Base-by-base conservation (phyloP, 305 asterid species). In the Fraxinus latifolia region DNA sequence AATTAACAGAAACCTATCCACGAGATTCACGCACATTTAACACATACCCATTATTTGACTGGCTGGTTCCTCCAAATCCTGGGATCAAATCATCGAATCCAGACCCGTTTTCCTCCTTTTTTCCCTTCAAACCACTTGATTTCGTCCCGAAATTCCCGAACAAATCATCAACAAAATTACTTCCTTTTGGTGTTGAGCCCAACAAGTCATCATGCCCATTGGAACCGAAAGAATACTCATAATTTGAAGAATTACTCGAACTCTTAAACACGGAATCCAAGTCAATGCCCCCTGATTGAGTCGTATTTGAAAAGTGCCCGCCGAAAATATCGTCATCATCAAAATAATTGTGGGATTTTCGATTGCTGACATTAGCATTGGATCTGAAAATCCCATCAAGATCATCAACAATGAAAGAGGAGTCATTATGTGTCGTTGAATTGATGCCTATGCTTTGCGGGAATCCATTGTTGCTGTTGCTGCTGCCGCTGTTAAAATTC, bases 301-400 rank as follows among this genome's bases (percentile, higher is more conserved):
- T 88, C 73, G 89, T 82, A 80, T 82, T 85, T 31, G 84, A 50
- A 77, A 82, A 47, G 29, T 77, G 68, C 25, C 92, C 94, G 15
- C 94, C 95, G 77, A 93, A 90, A 83, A 91, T 60, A 81, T 90
- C 93, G 81, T 89, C 91, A 44, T 73, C 91, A 12, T 82, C 90
- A 33, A 81, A 76, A 50, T 68, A 29, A 68, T 80, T 84, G 8
- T 70, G 89, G 0, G 90, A 68, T 76, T 87, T 89, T 81, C 84
- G 81, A 37, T 74, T 80, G 37, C 53, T 29, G 36, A 70, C 31
- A 72, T 39, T 80, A 29, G 71, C 78, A 76, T 84, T 83, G 80
- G 98, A 84, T 82, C 87, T 80, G 33, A 92, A 94, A 80, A 90
- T 83, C 19, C 95, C 95, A 82, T 91, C 98, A 37, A 94, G 96